Percentiles rank a stretch among this genome's conserved stretches.
These are phyloP conservation scores for Xylariaceae sp. DNA, from an alignment of 2,329 filamentous ascomycete genomes.

Conservation along the genomic window DNA sequence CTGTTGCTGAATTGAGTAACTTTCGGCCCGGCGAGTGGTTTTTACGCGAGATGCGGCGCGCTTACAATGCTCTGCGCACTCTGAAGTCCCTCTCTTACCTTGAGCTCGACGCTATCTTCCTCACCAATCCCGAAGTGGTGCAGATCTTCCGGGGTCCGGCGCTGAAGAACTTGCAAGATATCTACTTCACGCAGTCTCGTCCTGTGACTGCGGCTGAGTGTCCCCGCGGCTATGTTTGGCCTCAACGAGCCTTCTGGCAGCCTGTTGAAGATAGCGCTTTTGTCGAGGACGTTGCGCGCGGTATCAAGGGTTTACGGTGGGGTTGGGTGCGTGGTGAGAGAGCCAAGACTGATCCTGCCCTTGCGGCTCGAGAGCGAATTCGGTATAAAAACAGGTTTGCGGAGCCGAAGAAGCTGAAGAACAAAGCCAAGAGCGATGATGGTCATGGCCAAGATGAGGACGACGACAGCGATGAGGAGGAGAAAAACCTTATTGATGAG, in stretches of 20 bases:
- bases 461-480: no score
- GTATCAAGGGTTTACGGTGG: slow-evolving; percentile 8
- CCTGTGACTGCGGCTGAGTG: neutral
- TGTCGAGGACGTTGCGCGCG: slow-evolving; percentile 6
- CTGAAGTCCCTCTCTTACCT: slow-evolving; percentile 9
- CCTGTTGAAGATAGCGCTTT: slow-evolving; percentile 8
- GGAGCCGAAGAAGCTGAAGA: no score
- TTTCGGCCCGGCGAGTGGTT: neutral
- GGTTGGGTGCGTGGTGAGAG: slow-evolving; percentile 8
- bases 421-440: no score
- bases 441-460: no score
- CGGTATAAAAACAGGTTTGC: no score
- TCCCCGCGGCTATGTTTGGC: slow-evolving; percentile 13
- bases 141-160: slow-evolving; percentile 3
- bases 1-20: neutral
- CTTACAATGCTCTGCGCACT: slow-evolving; percentile 1
- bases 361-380: no score
- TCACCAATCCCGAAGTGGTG: slow-evolving; percentile 3
- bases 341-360: no score
- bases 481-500: no score
- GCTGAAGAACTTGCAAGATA: slow-evolving; percentile 7
- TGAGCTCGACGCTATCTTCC: slow-evolving; percentile 15
- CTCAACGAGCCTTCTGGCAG: slow-evolving; percentile 2
- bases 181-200: slow-evolving; percentile 11
- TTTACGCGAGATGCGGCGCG: neutral